These are phyloP conservation scores for Aspergillus sp. DNA, from an alignment of 2,329 filamentous ascomycete genomes.

Conservation along the genomic window DNA sequence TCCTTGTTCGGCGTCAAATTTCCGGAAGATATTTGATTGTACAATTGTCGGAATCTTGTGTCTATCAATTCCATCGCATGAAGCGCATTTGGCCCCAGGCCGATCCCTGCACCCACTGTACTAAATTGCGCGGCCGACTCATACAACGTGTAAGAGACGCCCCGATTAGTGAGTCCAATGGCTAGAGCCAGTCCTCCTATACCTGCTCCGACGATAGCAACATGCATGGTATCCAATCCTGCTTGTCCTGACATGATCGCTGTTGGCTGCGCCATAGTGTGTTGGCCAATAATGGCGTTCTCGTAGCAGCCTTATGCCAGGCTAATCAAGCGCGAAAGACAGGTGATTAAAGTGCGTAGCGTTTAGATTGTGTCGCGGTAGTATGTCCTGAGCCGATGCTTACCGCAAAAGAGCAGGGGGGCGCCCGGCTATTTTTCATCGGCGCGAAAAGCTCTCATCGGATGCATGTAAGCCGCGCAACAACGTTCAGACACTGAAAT, in stretches of 20 bases:
- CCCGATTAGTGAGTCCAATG: slow-evolving; percentile 51
- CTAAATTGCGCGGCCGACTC: slow-evolving; percentile 57
- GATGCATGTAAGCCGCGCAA: neutral
- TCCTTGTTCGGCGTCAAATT: slow-evolving; percentile 29
- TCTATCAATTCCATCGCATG: slow-evolving; percentile 58
- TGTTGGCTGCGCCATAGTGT: neutral
- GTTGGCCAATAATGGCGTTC: neutral
- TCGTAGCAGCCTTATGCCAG: neutral
- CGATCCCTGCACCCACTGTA: slow-evolving; percentile 61
- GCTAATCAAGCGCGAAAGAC: neutral
- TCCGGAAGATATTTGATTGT: slow-evolving; percentile 25
- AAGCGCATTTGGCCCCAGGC: slow-evolving; percentile 57
- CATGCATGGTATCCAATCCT: neutral
- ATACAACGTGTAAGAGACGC: slow-evolving; percentile 54
- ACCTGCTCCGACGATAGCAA: slow-evolving; percentile 62
- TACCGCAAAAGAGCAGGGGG: neutral
- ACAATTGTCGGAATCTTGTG: slow-evolving; percentile 35
- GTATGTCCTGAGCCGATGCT: neutral
- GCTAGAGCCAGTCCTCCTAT: slow-evolving; percentile 59
- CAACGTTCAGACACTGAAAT: neutral
- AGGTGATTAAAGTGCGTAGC: neutral
- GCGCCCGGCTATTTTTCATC: neutral
- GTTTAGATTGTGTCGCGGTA: neutral
- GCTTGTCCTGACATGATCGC: neutral
- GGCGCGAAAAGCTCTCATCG: neutral